Conservation (phyloP, 495 filamentous ascomycete species). For the Hypoxylon intermedium region DNA sequence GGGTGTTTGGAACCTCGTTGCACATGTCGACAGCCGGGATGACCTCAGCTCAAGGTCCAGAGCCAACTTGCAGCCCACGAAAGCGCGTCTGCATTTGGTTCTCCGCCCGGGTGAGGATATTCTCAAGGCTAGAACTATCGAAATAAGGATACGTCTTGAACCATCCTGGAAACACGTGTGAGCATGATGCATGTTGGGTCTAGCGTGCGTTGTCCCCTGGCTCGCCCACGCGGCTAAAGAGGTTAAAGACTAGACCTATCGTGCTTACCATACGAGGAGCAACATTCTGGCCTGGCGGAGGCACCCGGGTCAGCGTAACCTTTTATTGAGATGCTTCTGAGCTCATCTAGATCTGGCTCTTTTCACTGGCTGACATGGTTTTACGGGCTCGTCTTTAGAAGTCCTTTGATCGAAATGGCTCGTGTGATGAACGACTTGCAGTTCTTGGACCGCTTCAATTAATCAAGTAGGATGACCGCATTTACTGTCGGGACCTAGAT, state of each 20-base stretch:
- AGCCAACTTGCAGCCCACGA: slow-evolving; percentile 24
- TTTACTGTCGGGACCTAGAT: slow-evolving; percentile 35
- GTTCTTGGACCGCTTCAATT: too few relatives aligned
- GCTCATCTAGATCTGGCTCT: too few relatives aligned
- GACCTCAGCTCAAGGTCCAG: slow-evolving; percentile 22
- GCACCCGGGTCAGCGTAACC: slow-evolving; percentile 19
- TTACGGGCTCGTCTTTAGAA: too few relatives aligned
- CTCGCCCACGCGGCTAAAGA: slow-evolving; percentile 43
- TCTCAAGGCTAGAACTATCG: slow-evolving; percentile 13
- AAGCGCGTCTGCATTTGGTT: background rate
- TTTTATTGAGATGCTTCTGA: slow-evolving; percentile 19
- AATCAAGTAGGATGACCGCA: slow-evolving; percentile 24
- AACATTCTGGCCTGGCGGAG: slow-evolving; percentile 26
- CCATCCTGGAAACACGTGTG: slow-evolving; percentile 19
- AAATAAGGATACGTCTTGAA: slow-evolving; percentile 24
- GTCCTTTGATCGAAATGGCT: background rate
- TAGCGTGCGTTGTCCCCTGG: slow-evolving; percentile 31
- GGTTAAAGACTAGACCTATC: slow-evolving; percentile 35
- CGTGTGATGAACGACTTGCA: slow-evolving; percentile 1
- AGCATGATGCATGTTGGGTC: slow-evolving; percentile 11
- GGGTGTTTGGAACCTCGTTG: slow-evolving; percentile 14
- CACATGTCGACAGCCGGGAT: slow-evolving; percentile 16
- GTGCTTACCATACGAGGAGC: slow-evolving; percentile 19
- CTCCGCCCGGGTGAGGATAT: slow-evolving; percentile 1
- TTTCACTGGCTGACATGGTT: too few relatives aligned